Evolutionary conservation across 805 yeast species (phyloP).

Genomic region (Spathaspora passalidarum): DNA sequence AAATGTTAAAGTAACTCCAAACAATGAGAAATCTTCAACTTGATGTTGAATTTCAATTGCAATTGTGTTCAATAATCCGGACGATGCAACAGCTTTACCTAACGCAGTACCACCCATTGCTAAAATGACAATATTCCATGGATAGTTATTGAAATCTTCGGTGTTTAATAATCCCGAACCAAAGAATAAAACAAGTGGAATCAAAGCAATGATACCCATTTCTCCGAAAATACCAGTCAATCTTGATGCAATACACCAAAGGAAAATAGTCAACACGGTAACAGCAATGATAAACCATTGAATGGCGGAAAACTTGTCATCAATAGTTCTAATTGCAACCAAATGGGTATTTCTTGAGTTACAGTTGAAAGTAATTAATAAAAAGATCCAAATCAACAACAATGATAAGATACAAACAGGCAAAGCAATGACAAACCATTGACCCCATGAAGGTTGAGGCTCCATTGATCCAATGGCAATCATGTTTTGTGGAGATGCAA

Average conservation of each 20-base stretch:
- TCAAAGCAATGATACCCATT: conserved; percentile 92
- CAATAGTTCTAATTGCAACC: conserved; percentile 55
- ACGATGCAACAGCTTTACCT: conserved; percentile 91
- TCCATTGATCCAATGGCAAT: conserved; percentile 51
- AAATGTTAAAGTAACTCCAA: conserved; percentile 71
- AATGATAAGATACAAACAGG: conserved; percentile 44
- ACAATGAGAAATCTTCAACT: conserved; percentile 67
- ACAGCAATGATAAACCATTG: conserved; percentile 77
- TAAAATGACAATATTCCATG: conserved; percentile 92
- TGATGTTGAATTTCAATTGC: conserved; percentile 65
- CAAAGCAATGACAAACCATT: conserved; percentile 52
- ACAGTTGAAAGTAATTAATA: conserved; percentile 54
- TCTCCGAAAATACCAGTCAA: conserved; percentile 79
- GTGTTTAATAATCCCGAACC: conserved; percentile 85
- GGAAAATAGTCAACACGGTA: conserved; percentile 65
- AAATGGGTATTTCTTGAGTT: conserved; percentile 45
- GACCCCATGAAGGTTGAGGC: conserved; percentile 55
- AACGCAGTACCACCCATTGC: conserved; percentile 98
- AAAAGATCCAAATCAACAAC: conserved; percentile 45
- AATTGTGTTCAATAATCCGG: conserved; percentile 78
- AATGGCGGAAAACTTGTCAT: conserved; percentile 63
- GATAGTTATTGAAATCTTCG: conserved; percentile 91
- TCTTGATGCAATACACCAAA: conserved; percentile 88
- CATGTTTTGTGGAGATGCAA: conserved; percentile 54
- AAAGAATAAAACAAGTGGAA: conserved; percentile 87